Conservation (phyloP, 1,284 basidiomycete genomes). For the Austroboletus olivaceoglutinosus region DNA sequence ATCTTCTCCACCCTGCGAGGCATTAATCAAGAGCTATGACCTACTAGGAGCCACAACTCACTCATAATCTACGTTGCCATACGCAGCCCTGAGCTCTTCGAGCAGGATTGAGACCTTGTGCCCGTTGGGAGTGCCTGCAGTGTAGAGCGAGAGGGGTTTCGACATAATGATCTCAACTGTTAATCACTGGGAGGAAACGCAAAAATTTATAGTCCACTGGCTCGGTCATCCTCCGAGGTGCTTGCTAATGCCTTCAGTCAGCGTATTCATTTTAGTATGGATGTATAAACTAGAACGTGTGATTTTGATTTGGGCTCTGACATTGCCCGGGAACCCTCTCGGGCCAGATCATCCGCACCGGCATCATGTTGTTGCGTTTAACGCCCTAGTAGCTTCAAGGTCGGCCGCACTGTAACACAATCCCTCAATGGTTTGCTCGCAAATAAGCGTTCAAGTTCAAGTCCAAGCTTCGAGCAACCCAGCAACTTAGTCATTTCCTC, state of each 20-base stretch:
- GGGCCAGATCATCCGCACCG: too few relatives aligned
- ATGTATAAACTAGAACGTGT: too few relatives aligned
- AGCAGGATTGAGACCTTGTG: constrained; percentile 59
- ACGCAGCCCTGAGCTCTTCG: constrained; percentile 66
- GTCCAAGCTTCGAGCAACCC: too few relatives aligned
- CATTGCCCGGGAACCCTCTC: too few relatives aligned
- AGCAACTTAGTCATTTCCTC: too few relatives aligned
- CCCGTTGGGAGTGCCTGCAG: constrained; percentile 67
- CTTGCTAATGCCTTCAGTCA: too few relatives aligned
- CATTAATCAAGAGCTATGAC: constrained; percentile 1
- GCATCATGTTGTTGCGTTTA: too few relatives aligned
- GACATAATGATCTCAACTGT: constrained; percentile 17
- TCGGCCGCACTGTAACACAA: too few relatives aligned
- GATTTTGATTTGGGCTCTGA: too few relatives aligned
- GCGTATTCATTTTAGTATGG: background rate
- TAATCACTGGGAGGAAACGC: background rate
- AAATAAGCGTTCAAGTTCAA: too few relatives aligned
- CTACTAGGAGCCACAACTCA: constrained; percentile 25
- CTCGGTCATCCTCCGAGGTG: constrained; percentile 10
- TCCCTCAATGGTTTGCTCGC: too few relatives aligned
- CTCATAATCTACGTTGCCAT: constrained; percentile 59
- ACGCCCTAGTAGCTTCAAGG: too few relatives aligned
- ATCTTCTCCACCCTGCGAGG: constrained; percentile 44
- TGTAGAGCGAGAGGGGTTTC: constrained; percentile 60
- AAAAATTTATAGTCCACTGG: constrained; percentile 6